Conservation (phyloP, 2,329 filamentous ascomycete species). For the Grosmannia penicillata region DNA sequence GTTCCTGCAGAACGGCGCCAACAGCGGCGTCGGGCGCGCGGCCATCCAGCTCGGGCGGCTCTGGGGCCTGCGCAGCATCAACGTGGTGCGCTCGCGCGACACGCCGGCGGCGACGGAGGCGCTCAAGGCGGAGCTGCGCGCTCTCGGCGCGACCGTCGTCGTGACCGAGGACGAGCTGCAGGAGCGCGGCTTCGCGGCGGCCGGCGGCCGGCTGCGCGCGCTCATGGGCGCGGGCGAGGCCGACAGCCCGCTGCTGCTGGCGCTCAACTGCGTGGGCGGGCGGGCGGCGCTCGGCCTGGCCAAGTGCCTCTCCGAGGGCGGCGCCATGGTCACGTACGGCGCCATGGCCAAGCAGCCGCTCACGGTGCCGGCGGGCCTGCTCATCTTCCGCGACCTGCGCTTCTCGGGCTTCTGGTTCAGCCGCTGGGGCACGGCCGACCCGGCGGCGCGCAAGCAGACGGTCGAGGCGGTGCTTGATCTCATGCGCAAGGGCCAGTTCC, state of each 20-base stretch:
- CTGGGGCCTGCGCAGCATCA: slow-evolving; percentile 86
- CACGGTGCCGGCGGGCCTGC: slow-evolving; percentile 60
- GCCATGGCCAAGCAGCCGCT: slow-evolving; percentile 88
- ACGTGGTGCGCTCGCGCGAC: slow-evolving; percentile 64
- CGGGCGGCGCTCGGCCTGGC: slow-evolving; percentile 68
- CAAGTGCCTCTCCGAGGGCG: slow-evolving; percentile 53
- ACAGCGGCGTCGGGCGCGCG: slow-evolving; percentile 79
- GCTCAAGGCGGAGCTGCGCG: slow-evolving; percentile 34
- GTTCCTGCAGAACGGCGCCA: slow-evolving; percentile 96
- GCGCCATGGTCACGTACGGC: slow-evolving; percentile 81
- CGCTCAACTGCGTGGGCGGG: slow-evolving; percentile 87
- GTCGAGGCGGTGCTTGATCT: slow-evolving; percentile 73
- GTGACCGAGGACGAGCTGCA: slow-evolving; percentile 41
- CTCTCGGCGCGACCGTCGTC: slow-evolving; percentile 41
- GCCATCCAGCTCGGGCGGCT: slow-evolving; percentile 75
- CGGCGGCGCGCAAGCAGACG: slow-evolving; percentile 59
- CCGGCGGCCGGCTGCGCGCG: slow-evolving; percentile 33
- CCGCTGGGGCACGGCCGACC: slow-evolving; percentile 67
- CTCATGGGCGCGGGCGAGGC: slow-evolving; percentile 50
- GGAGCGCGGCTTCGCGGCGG: slow-evolving; percentile 42
- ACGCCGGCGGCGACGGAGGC: slow-evolving; percentile 48
- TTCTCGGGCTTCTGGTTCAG: slow-evolving; percentile 95
- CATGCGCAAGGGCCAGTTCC: slow-evolving; percentile 62
- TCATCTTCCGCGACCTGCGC: slow-evolving; percentile 86
- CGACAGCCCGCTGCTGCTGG: slow-evolving; percentile 49